phyloP scores from a whole-genome alignment of 2,329 filamentous ascomycete genomes.

The Clonostachys solani region DNA sequence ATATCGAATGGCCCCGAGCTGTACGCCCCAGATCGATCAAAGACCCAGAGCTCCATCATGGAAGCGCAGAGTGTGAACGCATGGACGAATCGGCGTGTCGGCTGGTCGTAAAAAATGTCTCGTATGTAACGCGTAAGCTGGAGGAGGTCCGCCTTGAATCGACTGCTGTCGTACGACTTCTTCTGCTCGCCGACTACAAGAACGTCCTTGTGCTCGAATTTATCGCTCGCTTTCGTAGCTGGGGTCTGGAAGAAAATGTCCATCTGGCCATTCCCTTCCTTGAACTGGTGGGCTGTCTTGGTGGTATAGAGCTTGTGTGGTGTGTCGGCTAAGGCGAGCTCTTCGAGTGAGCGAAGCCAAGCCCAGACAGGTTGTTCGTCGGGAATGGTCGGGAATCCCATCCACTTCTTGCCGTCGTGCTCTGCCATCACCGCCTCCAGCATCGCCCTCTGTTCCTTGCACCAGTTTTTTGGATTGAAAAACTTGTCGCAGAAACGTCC shows the following conservation, averaged over 20 bases:
- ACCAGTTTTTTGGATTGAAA: slow-evolving; percentile 6
- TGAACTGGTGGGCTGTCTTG: slow-evolving; percentile 9
- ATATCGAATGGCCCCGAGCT: slow-evolving; percentile 6
- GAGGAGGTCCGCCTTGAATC: slow-evolving; percentile 9
- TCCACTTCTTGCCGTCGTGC: slow-evolving; percentile 9
- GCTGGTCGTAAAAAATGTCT: slow-evolving; percentile 8
- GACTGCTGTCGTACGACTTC: slow-evolving; percentile 4
- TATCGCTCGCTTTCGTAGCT: background rate
- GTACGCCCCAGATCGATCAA: slow-evolving; percentile 11
- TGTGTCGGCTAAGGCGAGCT: slow-evolving; percentile 5
- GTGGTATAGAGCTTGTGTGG: slow-evolving; percentile 9
- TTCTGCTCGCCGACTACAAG: slow-evolving; percentile 12
- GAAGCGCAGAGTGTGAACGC: slow-evolving; percentile 6
- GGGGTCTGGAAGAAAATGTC: slow-evolving; percentile 10
- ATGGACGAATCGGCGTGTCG: slow-evolving; percentile 12
- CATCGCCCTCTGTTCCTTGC: slow-evolving; percentile 2
- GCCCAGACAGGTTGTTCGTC: slow-evolving; percentile 6
- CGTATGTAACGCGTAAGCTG: slow-evolving; percentile 10
- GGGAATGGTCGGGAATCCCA: slow-evolving; percentile 4
- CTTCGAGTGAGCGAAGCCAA: slow-evolving; percentile 4
- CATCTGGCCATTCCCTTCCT: slow-evolving; percentile 1
- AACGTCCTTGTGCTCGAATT: slow-evolving; percentile 10
- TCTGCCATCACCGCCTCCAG: background rate
- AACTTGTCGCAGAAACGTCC: slow-evolving; percentile 8
- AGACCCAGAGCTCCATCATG: slow-evolving; percentile 13